Evolutionary conservation across 768 basidiomycete genomes (phyloP).

Genomic region (Mycena chlorophos): DNA sequence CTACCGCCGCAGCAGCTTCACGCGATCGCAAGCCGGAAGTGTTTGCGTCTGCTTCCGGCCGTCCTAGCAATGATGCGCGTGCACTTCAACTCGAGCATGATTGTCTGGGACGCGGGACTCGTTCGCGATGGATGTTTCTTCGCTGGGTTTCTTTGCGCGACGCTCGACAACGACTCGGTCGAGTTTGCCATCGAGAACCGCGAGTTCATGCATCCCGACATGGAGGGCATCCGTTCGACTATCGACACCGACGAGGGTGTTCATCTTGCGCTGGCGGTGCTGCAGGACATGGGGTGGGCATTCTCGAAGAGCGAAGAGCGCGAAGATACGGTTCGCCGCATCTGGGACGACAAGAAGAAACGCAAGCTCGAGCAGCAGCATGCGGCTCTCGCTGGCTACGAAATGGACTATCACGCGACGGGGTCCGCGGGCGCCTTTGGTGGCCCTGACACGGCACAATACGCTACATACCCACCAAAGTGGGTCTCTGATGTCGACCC

Average conservation of each 20-base stretch:
- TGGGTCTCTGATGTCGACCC: conserved; percentile 21
- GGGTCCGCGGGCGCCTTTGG: too few relatives aligned
- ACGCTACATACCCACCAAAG: conserved; percentile 18
- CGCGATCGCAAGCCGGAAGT: conserved; percentile 49
- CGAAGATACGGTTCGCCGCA: conserved; percentile 57
- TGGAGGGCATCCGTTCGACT: conserved; percentile 27
- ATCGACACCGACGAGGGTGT: conserved; percentile 46
- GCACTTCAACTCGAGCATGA: conserved; percentile 55
- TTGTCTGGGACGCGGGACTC: conserved; percentile 83
- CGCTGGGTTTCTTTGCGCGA: conserved; percentile 75
- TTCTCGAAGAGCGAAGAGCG: conserved; percentile 75
- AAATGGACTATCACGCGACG: conserved; percentile 15
- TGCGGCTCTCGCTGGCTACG: conserved; percentile 14
- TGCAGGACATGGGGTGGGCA: conserved; percentile 83
- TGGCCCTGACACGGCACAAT: background rate
- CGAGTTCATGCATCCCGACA: conserved; percentile 34
- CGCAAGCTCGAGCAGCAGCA: conserved; percentile 27
- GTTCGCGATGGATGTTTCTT: conserved; percentile 91
- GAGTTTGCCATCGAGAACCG: conserved; percentile 35
- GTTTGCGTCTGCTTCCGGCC: conserved; percentile 49
- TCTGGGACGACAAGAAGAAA: conserved; percentile 49
- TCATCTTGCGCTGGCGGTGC: conserved; percentile 65
- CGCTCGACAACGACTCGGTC: conserved; percentile 49
- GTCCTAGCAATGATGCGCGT: conserved; percentile 53
- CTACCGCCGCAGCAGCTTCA: conserved; percentile 48